Evolutionary conservation across 768 basidiomycete genomes (phyloP).

Genomic region (Clitopilus passeckerianus): DNA sequence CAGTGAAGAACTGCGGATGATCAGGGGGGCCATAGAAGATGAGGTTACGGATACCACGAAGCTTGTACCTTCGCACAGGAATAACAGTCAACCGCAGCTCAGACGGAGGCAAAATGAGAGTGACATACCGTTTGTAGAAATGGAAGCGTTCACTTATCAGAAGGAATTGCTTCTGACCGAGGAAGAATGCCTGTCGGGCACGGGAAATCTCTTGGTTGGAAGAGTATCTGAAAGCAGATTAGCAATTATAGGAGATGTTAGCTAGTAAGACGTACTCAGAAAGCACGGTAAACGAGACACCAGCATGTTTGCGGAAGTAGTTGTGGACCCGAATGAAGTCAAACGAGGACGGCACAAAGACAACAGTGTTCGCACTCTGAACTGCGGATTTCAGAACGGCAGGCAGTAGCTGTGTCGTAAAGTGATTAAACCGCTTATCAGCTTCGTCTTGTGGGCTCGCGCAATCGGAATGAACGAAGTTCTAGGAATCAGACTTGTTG

Average conservation of each 20-base stretch:
- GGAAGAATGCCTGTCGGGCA: conserved; percentile 90
- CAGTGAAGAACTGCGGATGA: conserved; percentile 89
- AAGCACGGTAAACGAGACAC: conserved; percentile 74
- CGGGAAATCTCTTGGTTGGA: conserved; percentile 92
- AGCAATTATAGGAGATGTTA: background rate
- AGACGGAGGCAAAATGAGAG: background rate
- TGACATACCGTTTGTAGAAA: conserved; percentile 78
- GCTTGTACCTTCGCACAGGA: conserved; percentile 63
- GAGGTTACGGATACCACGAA: conserved; percentile 88
- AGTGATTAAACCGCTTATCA: conserved; percentile 83
- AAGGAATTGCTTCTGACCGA: conserved; percentile 79
- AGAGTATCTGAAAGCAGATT: conserved; percentile 59
- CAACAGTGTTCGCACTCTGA: conserved; percentile 79
- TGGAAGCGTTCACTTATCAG: conserved; percentile 97
- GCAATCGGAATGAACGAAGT: conserved; percentile 73
- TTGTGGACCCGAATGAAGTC: conserved; percentile 93
- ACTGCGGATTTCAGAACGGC: conserved; percentile 87
- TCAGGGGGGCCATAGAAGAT: conserved; percentile 92
- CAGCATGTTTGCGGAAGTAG: conserved; percentile 68
- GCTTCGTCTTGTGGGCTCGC: conserved; percentile 68
- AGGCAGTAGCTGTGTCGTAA: conserved; percentile 85
- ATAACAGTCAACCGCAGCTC: background rate
- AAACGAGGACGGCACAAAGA: conserved; percentile 93
- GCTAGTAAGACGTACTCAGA: conserved; percentile 64
- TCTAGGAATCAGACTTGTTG: conserved; percentile 30